Evolutionary conservation across 2,329 filamentous ascomycete species (phyloP), one percentile per base, ranked within the genome.

Genomic region (Magnaporthiopsis rhizophila): DNA sequence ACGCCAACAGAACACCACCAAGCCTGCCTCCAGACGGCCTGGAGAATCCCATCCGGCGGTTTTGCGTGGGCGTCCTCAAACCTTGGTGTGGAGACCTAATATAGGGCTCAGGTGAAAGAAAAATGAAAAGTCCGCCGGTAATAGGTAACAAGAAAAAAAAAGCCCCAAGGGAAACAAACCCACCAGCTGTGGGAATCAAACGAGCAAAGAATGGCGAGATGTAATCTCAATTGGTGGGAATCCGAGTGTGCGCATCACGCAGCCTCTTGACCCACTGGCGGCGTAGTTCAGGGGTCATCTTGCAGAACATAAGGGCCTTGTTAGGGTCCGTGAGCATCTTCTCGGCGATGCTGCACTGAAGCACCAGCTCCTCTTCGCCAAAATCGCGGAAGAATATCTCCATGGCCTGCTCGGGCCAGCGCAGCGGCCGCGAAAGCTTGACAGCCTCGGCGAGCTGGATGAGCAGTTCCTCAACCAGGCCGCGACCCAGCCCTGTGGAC

Each of bases 271-370:
- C 80, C 84, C 84, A 86, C 68, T 86, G 83, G 66, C 79, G 77
- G 61, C 83, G 76, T 66, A 86, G 72, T 13, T 72, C 71, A 2
- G 77, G 73, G 0, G 83, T 80, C 82, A 86, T 86, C 74, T 86
- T 86, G 75, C 83, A 85, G 67, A 86, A 87, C 58, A 86, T 79
- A 78, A 86, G 82, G 36, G 84, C 84, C 70, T 84, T 86, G 70
- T 81, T 82, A 67, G 85, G 81, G 67, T 86, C 81, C n/a, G 81
- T 79, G 32, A 86, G 75, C 1, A 83, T 79, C 66, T 83, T 83
- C 71, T 86, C 83, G 0, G 83, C 83, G 45, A 86, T 83, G 72
- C 82, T 84, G 56, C 86, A 75, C 74, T 86, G 84, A 64, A 86
- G 70, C 68, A 86, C 84, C 65, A 81, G 75, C 65, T 86, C 83